Evolutionary conservation across 805 yeast genomes (phyloP), one percentile per base, ranked within the genome.

Genomic region (Kazachstania kunashirensis): DNA sequence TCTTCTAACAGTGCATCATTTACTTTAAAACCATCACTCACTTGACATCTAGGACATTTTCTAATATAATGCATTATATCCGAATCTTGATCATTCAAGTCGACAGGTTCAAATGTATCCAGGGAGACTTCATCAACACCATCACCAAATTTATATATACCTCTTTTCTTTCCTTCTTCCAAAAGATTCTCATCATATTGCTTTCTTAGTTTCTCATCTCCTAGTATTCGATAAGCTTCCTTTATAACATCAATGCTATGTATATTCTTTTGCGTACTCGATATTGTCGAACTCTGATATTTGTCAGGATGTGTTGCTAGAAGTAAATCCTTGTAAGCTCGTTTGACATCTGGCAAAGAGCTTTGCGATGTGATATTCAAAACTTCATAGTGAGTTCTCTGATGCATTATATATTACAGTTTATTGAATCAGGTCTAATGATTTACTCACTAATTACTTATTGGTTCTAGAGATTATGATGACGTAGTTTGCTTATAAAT

Each of bases 301-400:
- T 86, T 88, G 54, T 89, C 97, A 1, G 97, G 97, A 56, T 89
- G 97, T 2, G 71, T 56, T 3, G 55, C 50, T 2, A 89, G 62
- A 6, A 89, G 66, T 12, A 70, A 70, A 24, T 55, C 61, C 38
- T 68, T 71, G 54, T 88, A 89, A 0, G 94, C 88, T 7, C 54
- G 52, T 44, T 74, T 77, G 19, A 88, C 66, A 11, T 68, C 73
- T 0, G 37, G 46, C 1, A 38, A 41, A 15, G 58, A 41, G 3
- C 72, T 68, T 3, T 57, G 52, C 2, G 65, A 58, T 0, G 56
- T 49, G 2, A 80, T 60, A 0, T 71, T 79, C n/a, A 85, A 65
- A 0, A 79, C 53, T 28, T 72, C 75, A 50, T 83, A 84, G 49
- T 73, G 66, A 0, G 73, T 46, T 24, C 37, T 38, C 28, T 25